Evolutionary conservation across 2,329 filamentous ascomycete genomes (phyloP).

Genomic region (Ophiostoma piceae): DNA sequence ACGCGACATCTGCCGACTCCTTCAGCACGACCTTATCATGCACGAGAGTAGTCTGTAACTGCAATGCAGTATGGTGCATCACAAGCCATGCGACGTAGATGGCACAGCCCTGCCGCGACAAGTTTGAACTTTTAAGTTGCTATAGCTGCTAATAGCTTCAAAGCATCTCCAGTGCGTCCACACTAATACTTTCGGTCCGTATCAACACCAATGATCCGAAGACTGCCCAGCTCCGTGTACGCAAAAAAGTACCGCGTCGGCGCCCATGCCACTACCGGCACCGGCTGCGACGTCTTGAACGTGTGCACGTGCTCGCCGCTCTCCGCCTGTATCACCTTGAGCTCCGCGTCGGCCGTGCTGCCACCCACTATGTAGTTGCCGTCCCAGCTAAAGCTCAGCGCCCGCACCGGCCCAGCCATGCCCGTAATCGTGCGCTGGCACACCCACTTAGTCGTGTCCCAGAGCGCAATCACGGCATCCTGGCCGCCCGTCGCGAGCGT

Average conservation of each 20-base stretch:
- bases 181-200: conserved; percentile 39
- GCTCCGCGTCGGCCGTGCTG: conserved; percentile 64
- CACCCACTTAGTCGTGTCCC: conserved; percentile 74
- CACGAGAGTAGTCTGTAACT: too few species aligned
- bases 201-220: conserved; percentile 64
- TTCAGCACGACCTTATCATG: too few species aligned
- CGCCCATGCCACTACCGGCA: conserved; percentile 68
- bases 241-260: conserved; percentile 69
- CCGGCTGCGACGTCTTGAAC: conserved; percentile 61
- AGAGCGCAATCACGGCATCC: conserved; percentile 69
- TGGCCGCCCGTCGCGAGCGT: conserved; percentile 70
- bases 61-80: too few species aligned
- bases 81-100: too few species aligned
- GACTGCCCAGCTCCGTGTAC: conserved; percentile 62
- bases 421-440: conserved; percentile 65
- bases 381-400: conserved; percentile 63
- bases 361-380: conserved; percentile 69
- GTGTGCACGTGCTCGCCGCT: conserved; percentile 68
- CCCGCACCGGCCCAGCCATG: conserved; percentile 65
- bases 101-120: too few species aligned
- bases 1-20: too few species aligned
- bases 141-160: too few species aligned
- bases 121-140: too few species aligned
- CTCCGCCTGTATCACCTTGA: conserved; percentile 68
- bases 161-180: too few species aligned